Conservation (phyloP, 768 basidiomycete genomes). For the Kwoniella europaea region DNA sequence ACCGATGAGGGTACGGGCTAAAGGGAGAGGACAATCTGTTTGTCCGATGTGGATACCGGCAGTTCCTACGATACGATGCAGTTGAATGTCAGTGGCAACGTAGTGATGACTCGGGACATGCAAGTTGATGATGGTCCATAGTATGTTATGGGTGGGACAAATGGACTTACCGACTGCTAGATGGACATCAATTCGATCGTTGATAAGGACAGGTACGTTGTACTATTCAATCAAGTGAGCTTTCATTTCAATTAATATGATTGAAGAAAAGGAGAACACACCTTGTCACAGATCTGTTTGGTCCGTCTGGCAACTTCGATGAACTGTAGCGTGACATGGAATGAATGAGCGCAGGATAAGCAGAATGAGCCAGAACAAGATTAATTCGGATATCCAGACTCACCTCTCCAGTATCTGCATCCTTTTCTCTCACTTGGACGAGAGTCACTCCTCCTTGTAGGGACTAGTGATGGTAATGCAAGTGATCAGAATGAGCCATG, state of each 20-base stretch:
- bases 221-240: constrained; percentile 58
- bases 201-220: constrained; percentile 78
- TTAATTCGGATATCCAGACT: constrained; percentile 37
- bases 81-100: neutral
- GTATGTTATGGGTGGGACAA: too few species aligned
- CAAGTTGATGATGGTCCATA: neutral
- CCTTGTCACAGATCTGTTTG: constrained; percentile 72
- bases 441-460: constrained; percentile 85
- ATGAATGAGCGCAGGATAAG: too few species aligned
- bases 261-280: constrained; percentile 27
- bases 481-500: too few species aligned
- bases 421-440: constrained; percentile 88
- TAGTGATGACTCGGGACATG: neutral
- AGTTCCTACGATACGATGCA: constrained; percentile 26
- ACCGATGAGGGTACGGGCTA: constrained; percentile 73
- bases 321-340: constrained; percentile 63
- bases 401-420: constrained; percentile 77
- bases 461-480: constrained; percentile 62
- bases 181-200: constrained; percentile 73
- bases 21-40: constrained; percentile 74
- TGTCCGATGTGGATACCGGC: constrained; percentile 90
- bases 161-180: constrained; percentile 68
- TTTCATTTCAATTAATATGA: neutral
- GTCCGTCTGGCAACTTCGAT: constrained; percentile 72
- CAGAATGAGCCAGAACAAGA: too few species aligned